phyloP scores from a whole-genome alignment of 2,329 filamentous ascomycete genomes.

The Fonsecaea pedrosoi region DNA sequence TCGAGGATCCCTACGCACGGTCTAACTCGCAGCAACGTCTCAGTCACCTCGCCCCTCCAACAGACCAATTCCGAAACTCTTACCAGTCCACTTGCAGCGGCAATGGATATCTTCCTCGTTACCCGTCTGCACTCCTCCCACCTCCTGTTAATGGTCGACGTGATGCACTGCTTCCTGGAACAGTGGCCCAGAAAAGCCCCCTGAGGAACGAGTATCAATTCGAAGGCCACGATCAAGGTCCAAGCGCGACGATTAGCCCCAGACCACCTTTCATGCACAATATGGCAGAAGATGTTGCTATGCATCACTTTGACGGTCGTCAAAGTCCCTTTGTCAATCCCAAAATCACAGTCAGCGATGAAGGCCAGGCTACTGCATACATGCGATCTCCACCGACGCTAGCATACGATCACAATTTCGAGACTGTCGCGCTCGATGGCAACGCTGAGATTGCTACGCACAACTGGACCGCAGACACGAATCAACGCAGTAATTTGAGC shows the following conservation, averaged over 20 bases:
- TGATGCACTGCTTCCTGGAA: background rate
- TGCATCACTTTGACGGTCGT: background rate
- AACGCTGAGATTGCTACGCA: background rate
- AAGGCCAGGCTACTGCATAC: slow-evolving; percentile 1
- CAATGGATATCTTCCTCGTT: slow-evolving; percentile 17
- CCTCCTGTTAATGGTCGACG: slow-evolving; percentile 14
- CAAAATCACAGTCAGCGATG: slow-evolving; percentile 25
- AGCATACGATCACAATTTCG: slow-evolving; percentile 18
- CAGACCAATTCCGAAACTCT: slow-evolving; percentile 18
- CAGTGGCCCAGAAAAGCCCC: slow-evolving; percentile 8
- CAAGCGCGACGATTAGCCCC: background rate
- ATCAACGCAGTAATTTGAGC: background rate
- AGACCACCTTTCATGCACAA: background rate
- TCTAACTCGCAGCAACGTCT: slow-evolving; percentile 19
- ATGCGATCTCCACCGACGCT: background rate
- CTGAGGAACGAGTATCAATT: slow-evolving; percentile 17
- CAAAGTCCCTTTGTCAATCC: slow-evolving; percentile 2
- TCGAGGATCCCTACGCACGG: slow-evolving; percentile 22
- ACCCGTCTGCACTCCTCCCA: slow-evolving; percentile 27
- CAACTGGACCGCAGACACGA: background rate
- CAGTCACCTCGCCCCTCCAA: slow-evolving; percentile 19
- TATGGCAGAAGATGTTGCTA: background rate
- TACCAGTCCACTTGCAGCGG: slow-evolving; percentile 20
- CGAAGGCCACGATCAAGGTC: background rate
- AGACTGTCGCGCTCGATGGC: slow-evolving; percentile 12